Base-by-base conservation (phyloP, 2,329 filamentous ascomycete species). In the Alternaria burnsii region DNA sequence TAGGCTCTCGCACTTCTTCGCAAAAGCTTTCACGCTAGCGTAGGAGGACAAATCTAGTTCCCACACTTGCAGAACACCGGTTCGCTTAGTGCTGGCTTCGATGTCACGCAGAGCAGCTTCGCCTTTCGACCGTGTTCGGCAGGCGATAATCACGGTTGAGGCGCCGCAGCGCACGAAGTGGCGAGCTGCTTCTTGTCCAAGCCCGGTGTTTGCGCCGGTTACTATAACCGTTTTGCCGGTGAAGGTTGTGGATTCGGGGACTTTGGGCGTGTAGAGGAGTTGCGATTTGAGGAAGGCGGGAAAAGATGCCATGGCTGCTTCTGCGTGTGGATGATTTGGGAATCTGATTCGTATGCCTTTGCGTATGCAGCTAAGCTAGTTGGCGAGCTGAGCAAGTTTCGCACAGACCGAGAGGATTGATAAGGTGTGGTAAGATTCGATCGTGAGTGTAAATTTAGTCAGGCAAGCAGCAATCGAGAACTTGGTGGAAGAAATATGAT, bases 151-250 rank as follows among this genome's bases (percentile, higher is more conserved):
- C 24, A 84, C 70, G 0, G 53, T 53, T 2, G 62, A 63, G 1
- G 78, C 76, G 3, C 75, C 72, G 4, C 80, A 70, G 1, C 69
- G 63, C 4, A 80, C 78, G 38, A 82, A 73, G 57, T 83, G 81
- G 6, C 70, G 67, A 1, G 78, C 75, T 5, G 61, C 57, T 42
- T 68, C 55, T 38, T 57, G 71, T 66, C 51, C 72, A 22, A 67
- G 74, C 1, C 82, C 82, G 10, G 72, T 72, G 59, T 84, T 84
- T 7, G 78, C 74, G 41, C 83, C 82, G 1, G 83, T 85, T 1
- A 84, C 78, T 26, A 84, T 78, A 55, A 81, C 72, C 1, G 79
- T 79, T 55, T 72, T 70, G 6, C 70, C 67, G 3, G 71, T 44
- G 34, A 72, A 58, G 12, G 48, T 58, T 10, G 18, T 16, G 5